Evolutionary conservation across 2,329 filamentous ascomycete genomes (phyloP).

Genomic region (Knoxdaviesia capensis): DNA sequence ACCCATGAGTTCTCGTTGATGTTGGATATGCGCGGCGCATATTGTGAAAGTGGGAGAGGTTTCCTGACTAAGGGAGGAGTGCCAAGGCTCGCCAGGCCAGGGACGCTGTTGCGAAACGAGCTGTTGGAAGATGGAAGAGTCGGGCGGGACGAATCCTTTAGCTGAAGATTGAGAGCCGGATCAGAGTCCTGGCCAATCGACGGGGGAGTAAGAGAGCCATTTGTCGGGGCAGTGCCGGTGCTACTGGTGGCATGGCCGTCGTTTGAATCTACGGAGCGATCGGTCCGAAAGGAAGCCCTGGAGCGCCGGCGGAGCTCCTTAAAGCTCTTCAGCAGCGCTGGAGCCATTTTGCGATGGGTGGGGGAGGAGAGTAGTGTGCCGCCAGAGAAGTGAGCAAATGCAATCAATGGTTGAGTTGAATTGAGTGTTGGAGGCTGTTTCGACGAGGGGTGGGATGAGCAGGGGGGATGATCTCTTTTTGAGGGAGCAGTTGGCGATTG

Average conservation of each 20-base stretch:
- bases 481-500: too few species aligned
- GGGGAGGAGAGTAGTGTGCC: too few species aligned
- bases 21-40: slow-evolving; percentile 63
- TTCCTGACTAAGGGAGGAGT: slow-evolving; percentile 30
- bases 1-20: slow-evolving; percentile 73
- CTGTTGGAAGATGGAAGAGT: slow-evolving; percentile 17
- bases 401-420: too few species aligned
- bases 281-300: slow-evolving; percentile 50
- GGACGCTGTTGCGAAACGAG: slow-evolving; percentile 34
- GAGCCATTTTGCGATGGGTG: slow-evolving; percentile 22
- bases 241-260: slow-evolving; percentile 27
- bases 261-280: slow-evolving; percentile 40
- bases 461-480: too few species aligned
- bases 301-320: slow-evolving; percentile 61
- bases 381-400: too few species aligned
- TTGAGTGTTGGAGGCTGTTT: too few species aligned
- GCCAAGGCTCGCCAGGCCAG: slow-evolving; percentile 40
- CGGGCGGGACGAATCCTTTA: slow-evolving; percentile 21
- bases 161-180: slow-evolving; percentile 40
- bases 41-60: slow-evolving; percentile 48
- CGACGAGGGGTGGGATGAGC: not conserved
- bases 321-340: slow-evolving; percentile 40
- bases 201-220: slow-evolving; percentile 54
- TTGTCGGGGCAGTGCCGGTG: slow-evolving; percentile 40
- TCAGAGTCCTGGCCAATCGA: slow-evolving; percentile 49